A percentile compares a stretch with the other conserved stretches of the same genome.
phyloP scores from a whole-genome alignment of 2,329 filamentous ascomycete genomes.

The Pestalotiopsis sp. region DNA sequence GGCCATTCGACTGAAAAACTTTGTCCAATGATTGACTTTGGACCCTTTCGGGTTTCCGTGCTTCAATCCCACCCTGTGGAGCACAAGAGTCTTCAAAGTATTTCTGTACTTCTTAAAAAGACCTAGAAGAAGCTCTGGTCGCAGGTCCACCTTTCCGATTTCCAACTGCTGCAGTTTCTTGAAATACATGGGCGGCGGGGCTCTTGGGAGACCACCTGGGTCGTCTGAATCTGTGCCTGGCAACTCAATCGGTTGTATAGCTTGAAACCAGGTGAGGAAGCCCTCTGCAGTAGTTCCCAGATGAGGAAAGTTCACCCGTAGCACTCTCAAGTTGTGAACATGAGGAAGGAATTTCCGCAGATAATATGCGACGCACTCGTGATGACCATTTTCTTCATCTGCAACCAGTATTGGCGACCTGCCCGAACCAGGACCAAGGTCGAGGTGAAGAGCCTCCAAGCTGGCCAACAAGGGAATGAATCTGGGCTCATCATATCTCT shows the following conservation, averaged over 20 bases:
- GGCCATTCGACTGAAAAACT: slow-evolving; percentile 39
- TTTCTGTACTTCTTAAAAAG: slow-evolving; percentile 45
- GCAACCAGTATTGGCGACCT: background rate
- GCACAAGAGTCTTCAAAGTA: slow-evolving; percentile 44
- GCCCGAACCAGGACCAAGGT: slow-evolving; percentile 24
- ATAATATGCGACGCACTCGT: background rate
- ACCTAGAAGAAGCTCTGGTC: slow-evolving; percentile 31
- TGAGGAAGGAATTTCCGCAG: slow-evolving; percentile 40
- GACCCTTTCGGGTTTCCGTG: background rate
- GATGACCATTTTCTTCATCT: background rate
- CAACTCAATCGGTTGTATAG: slow-evolving; percentile 9
- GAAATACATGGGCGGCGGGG: slow-evolving; percentile 31
- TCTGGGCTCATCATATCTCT: slow-evolving; percentile 36
- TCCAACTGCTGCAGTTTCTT: slow-evolving; percentile 43
- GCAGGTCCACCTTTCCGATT: slow-evolving; percentile 41
- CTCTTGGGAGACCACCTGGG: background rate
- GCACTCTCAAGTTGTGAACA: slow-evolving; percentile 47
- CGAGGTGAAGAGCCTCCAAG: slow-evolving; percentile 50
- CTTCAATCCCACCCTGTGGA: slow-evolving; percentile 45
- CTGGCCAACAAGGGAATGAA: slow-evolving; percentile 44
- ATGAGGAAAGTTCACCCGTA: slow-evolving; percentile 54
- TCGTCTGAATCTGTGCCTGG: background rate
- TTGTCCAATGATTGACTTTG: slow-evolving; percentile 38
- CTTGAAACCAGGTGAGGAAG: slow-evolving; percentile 44
- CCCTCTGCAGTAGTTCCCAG: slow-evolving; percentile 8